Evolutionary conservation across 2,329 filamentous ascomycete genomes (phyloP), one percentile per base, ranked within the genome.

Genomic region (Neophaeococcomyces mojaviensis): DNA sequence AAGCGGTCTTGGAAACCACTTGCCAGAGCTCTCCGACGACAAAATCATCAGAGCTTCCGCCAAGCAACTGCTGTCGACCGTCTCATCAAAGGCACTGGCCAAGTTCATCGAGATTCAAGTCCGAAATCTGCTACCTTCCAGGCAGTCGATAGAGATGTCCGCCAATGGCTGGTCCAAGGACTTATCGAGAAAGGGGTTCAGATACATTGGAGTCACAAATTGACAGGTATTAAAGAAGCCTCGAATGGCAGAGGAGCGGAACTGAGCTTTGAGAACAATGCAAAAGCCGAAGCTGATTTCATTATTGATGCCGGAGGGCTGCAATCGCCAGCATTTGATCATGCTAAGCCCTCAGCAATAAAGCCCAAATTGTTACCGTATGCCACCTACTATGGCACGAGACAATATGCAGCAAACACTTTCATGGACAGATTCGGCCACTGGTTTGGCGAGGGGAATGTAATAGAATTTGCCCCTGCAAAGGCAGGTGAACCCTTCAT

Each of bases 121-220:
- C 12, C n/a, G 4, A 30, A 28, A 15, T 30, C 33, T 16, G 15
- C 20, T 22, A 15, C 10, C 15, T 37, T 37, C 28, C 32, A 37
- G 19, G 35, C 33, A 37, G 26, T 45, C 22, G 42, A 45, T 22
- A 37, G 16, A 37, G 42, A 37, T 13, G 13, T 45, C 13, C 42
- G 42, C 6, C 18, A 37, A 15, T 37, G 22, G 19, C 15, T 45
- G 16, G 19, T 32, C 4, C 16, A 37, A 6, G 8, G 13, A 12
- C 30, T 43, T 10, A 10, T 18, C n/a, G 18, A 24, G 15, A 19
- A 22, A 20, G 33, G 34, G 15, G 20, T 22, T 16, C 3, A 28
- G 8, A 24, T 45, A 12, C 20, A 37, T 2, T 45, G 42, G 42
- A 18, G 36, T 30, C 42, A 45, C 34, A 45, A 45, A 36, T 7